Conservation (phyloP, 371 early-diverging fungal species). For the Rhizopus arrhizus region DNA sequence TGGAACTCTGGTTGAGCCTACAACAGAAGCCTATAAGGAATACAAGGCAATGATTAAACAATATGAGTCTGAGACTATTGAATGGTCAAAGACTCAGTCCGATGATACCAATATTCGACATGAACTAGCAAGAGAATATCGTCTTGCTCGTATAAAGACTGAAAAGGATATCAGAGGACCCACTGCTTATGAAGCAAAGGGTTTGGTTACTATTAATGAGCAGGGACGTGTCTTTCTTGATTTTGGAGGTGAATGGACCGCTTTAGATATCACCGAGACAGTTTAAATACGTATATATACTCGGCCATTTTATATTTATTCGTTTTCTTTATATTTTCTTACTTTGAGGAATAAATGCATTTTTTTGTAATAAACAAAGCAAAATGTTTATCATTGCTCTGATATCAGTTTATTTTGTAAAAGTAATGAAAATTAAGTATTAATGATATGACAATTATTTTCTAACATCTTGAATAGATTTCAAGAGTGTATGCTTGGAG, state of each 20-base stretch:
- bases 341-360: too few relatives aligned
- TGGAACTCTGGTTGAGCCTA: slow-evolving; percentile 28
- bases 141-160: slow-evolving; percentile 27
- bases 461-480: slow-evolving; percentile 40
- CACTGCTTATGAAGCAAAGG: slow-evolving; percentile 31
- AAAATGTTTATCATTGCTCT: too few relatives aligned
- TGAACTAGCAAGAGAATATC: slow-evolving; percentile 30
- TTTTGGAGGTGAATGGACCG: slow-evolving; percentile 27
- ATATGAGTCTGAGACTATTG: slow-evolving; percentile 27
- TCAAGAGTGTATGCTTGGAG: slow-evolving; percentile 30
- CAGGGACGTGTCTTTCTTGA: slow-evolving; percentile 29
- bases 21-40: slow-evolving; percentile 22
- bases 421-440: too few relatives aligned
- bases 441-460: not conserved
- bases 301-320: too few relatives aligned
- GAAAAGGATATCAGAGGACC: slow-evolving; percentile 31
- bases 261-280: slow-evolving; percentile 33
- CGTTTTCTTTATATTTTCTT: too few relatives aligned
- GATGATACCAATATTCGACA: slow-evolving; percentile 18
- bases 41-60: slow-evolving; percentile 25
- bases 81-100: slow-evolving; percentile 27
- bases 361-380: too few relatives aligned
- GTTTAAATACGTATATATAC: slow-evolving; percentile 17
- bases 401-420: not conserved
- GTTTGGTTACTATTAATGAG: slow-evolving; percentile 17